Base-by-base conservation (phyloP, 345 rosid species). In the Eucalyptus microcorys region DNA sequence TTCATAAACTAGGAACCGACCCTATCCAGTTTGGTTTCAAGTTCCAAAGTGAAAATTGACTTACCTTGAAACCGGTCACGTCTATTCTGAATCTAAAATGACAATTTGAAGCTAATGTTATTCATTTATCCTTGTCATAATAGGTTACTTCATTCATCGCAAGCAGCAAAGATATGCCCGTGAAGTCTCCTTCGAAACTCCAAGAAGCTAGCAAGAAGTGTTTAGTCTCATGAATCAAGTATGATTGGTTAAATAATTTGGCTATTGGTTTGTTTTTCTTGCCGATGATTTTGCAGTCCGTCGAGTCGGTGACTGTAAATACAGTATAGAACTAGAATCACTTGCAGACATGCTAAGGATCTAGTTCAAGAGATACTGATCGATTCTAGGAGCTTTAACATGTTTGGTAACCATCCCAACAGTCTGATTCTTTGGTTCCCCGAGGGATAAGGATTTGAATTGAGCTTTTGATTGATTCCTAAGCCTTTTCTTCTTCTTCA, bases 21-120 rank as follows among this genome's bases (percentile, higher is more conserved):
- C 10, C 10, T 21, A 52, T 52, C 10, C 5, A 4, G 1, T 52
- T 52, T 21, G 26, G 26, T 52, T 52, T 52, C 5, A 19, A 1
- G 50, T 49, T 49, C 50, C 0, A 55, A 12, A 55, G 30, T 55
- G 30, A 55, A 55, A 55, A 24, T 22, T 22, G 30, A 55, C 13
- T 10, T 24, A 55, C 2, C 13, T 26, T 55, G 30, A 55, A 55
- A 55, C 30, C 1, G 0, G 0, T 12, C 7, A 27, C 14, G 15
- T 27, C 2, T 27, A 1, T 30, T 5, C 1, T 21, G 3, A 37
- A 10, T 76, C 47, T 7, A 1, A 21, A 76, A 76, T 37, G 83
- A 37, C 10, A 76, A 76, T 40, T 76, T 76, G 83, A 76, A 76
- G 83, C 27, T 43, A 76, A 21, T 76, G 83, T 37, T 37, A 37